These are phyloP conservation scores for Hypoxylon sp. DNA, from an alignment of 2,329 filamentous ascomycete species.

Conservation along the genomic window DNA sequence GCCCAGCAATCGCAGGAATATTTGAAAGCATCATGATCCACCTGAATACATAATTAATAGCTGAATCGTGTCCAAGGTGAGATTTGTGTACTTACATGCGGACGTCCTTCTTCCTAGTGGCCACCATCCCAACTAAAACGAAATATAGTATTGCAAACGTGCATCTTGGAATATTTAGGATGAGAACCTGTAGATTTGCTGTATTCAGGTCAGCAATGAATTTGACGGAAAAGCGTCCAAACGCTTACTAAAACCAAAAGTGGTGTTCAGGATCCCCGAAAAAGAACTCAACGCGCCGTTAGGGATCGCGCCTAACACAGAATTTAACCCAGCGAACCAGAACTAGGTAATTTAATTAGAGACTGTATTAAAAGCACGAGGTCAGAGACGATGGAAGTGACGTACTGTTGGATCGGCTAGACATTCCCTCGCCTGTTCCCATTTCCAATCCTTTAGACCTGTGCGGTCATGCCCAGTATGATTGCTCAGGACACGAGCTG, in stretches of 20 bases:
- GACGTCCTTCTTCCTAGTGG: conserved; percentile 53
- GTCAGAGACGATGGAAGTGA: neutral
- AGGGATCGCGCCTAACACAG: conserved; percentile 55
- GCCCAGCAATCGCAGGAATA: conserved; percentile 55
- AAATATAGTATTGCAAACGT: conserved; percentile 55
- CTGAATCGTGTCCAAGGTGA: neutral
- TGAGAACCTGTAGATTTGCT: conserved; percentile 56
- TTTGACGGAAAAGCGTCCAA: neutral
- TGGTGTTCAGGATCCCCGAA: conserved; percentile 54
- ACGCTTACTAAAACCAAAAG: conserved; percentile 56
- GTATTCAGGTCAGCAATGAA: conserved; percentile 1
- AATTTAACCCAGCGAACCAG: conserved; percentile 56
- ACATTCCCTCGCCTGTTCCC: conserved; percentile 57
- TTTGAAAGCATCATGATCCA: conserved; percentile 57
- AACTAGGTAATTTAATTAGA: conserved; percentile 47
- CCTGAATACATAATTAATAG: conserved; percentile 35
- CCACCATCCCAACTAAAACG: conserved; percentile 52
- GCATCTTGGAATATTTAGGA: conserved; percentile 55
- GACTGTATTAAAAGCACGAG: conserved; percentile 19
- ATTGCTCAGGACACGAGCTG: conserved; percentile 55
- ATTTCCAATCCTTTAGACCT: conserved; percentile 56
- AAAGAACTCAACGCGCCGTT: conserved; percentile 57
- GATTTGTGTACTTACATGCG: conserved; percentile 50
- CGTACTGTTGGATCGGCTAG: conserved; percentile 51
- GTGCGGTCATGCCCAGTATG: conserved; percentile 58